phyloP scores from a whole-genome alignment of 768 basidiomycete species.

The Russula sp. region DNA sequence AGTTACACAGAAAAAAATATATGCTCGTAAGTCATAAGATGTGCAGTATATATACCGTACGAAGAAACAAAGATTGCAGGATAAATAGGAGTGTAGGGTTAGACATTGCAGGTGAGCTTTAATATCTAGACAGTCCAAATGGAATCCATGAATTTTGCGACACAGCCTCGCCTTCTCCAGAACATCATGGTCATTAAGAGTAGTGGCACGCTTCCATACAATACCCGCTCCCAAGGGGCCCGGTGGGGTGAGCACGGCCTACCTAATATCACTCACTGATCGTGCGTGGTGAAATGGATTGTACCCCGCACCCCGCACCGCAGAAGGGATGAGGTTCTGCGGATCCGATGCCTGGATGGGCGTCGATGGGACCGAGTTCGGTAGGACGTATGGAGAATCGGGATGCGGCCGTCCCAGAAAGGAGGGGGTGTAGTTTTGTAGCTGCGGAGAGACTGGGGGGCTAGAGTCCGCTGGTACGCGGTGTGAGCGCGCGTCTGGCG shows the following conservation, averaged over 20 bases:
- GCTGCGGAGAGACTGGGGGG: background rate
- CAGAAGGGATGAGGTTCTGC: slow-evolving; percentile 14
- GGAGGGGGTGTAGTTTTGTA: slow-evolving; percentile 8
- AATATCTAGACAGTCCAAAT: background rate
- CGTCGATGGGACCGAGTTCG: background rate
- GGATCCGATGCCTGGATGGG: slow-evolving; percentile 7
- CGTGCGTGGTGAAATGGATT: slow-evolving; percentile 16
- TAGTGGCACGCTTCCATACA: background rate
- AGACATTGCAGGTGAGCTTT: background rate
- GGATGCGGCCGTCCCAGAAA: background rate
- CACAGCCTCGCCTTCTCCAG: background rate
- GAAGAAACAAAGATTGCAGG: background rate
- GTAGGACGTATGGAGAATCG: background rate
- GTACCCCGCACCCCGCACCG: slow-evolving; percentile 19
- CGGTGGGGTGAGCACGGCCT: background rate
- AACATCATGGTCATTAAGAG: background rate
- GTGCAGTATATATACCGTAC: background rate
- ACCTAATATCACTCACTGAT: slow-evolving; percentile 5
- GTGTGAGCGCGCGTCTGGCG: background rate
- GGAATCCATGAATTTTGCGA: background rate
- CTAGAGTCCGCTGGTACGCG: background rate
- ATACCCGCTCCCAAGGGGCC: background rate
- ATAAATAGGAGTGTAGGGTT: background rate
- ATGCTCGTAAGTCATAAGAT: background rate
- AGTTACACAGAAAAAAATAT: background rate